Evolutionary conservation across 1,284 basidiomycete species (phyloP).

Genomic region (Entoloma clypeatum): DNA sequence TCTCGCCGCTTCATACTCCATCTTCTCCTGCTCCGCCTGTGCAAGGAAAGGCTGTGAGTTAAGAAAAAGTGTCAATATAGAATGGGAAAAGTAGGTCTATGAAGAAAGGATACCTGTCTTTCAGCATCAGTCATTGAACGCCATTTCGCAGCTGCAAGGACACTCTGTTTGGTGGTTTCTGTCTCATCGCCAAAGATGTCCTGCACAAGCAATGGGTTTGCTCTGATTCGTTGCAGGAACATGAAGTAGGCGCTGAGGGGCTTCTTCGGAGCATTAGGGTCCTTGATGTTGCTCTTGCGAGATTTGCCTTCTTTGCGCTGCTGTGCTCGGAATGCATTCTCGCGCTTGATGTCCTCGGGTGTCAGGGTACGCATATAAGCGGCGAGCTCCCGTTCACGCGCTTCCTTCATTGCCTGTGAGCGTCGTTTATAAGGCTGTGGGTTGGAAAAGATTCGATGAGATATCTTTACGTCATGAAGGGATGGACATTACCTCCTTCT

Average conservation of each 20-base stretch:
- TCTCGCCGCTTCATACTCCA: constrained; percentile 82
- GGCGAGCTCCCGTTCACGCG: constrained; percentile 76
- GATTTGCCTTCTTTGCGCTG: constrained; percentile 94
- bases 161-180: constrained; percentile 94
- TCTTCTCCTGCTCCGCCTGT: constrained; percentile 89
- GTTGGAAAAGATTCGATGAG: constrained; percentile 26
- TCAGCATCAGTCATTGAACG: constrained; percentile 88
- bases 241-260: constrained; percentile 94
- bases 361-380: constrained; percentile 89
- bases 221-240: constrained; percentile 87
- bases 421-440: constrained; percentile 76
- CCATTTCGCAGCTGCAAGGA: constrained; percentile 91
- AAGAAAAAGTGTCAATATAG: constrained; percentile 4
- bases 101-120: constrained; percentile 69
- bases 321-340: constrained; percentile 88
- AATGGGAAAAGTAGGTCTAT: constrained; percentile 11
- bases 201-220: constrained; percentile 65
- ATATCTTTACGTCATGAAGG: constrained; percentile 27
- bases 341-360: constrained; percentile 91
- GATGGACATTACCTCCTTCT: constrained; percentile 66
- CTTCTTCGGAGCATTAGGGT: constrained; percentile 96
- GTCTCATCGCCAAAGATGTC: constrained; percentile 90
- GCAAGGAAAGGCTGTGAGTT: constrained; percentile 75
- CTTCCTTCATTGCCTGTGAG: constrained; percentile 81
- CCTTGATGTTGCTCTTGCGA: constrained; percentile 92